Conservation (phyloP, 768 basidiomycete genomes). For the Suillus clintonianus region DNA sequence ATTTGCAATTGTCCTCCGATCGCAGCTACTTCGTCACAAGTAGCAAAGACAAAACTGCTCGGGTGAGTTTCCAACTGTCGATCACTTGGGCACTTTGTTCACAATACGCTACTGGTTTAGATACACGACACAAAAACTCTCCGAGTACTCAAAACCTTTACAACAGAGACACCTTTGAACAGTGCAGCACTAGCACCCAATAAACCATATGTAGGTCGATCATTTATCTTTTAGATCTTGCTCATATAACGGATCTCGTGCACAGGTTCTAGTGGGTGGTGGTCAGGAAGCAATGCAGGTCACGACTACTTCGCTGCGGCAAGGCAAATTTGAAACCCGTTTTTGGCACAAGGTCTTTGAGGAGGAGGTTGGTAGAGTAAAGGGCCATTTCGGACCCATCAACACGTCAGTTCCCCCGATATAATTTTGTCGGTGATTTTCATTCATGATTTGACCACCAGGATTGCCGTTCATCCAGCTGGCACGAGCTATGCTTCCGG, state of each 20-base stretch:
- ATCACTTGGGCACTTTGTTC: background rate
- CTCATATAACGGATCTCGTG: background rate
- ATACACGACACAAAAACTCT: constrained; percentile 90
- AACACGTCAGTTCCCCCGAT: constrained; percentile 72
- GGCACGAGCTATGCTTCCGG: constrained; percentile 92
- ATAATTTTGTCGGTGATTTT: background rate
- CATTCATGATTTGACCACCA: constrained; percentile 33
- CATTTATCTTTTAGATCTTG: background rate
- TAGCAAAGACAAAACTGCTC: constrained; percentile 95
- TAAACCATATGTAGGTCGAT: constrained; percentile 72
- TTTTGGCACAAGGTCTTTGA: constrained; percentile 99
- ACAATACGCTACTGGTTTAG: constrained; percentile 31
- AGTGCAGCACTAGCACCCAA: constrained; percentile 85
- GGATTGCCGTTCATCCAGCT: constrained; percentile 89
- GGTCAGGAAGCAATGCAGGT: constrained; percentile 98
- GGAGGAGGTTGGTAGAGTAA: constrained; percentile 95
- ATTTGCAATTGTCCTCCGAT: constrained; percentile 88
- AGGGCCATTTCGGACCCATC: constrained; percentile 96
- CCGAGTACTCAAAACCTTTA: constrained; percentile 88
- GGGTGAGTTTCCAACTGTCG: constrained; percentile 46
- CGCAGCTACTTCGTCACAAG: constrained; percentile 94
- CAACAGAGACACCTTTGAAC: constrained; percentile 94
- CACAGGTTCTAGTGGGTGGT: constrained; percentile 86
- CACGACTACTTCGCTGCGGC: constrained; percentile 89
- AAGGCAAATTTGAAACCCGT: constrained; percentile 96